Conservation (phyloP, 306 rosid genomes). For the Fragaria vesca region DNA sequence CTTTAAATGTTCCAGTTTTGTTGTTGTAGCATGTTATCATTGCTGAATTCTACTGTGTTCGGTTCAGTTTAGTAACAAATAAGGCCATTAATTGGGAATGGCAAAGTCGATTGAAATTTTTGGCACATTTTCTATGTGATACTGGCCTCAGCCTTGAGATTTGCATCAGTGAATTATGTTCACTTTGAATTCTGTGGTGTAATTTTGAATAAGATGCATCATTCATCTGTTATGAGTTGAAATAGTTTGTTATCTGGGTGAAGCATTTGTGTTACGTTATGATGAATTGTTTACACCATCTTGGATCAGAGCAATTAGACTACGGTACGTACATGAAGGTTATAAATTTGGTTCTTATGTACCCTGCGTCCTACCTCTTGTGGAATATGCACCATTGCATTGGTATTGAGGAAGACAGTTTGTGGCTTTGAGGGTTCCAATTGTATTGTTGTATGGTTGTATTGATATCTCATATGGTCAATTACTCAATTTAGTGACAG, state of each 20-base stretch:
- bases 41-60: neutral
- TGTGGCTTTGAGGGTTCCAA: slow-evolving; percentile 14
- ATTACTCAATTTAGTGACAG: neutral
- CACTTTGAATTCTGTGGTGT: neutral
- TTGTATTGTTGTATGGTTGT: slow-evolving; percentile 26
- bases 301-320: neutral
- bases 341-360: neutral
- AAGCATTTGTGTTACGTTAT: neutral
- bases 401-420: neutral
- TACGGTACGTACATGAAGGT: neutral
- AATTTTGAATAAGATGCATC: neutral
- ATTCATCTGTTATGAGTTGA: neutral
- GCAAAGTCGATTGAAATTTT: neutral
- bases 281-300: neutral
- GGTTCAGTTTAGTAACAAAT: slow-evolving; percentile 17
- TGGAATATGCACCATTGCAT: neutral
- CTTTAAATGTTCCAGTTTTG: slow-evolving; percentile 16
- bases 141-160: neutral
- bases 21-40: slow-evolving; percentile 10
- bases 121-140: neutral
- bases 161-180: neutral
- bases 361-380: neutral
- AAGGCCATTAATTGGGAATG: slow-evolving; percentile 31
- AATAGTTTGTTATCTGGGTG: neutral
- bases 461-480: neutral